Percentiles rank a stretch among this genome's conserved stretches.
These are phyloP conservation scores for Pichia manshurica DNA, from an alignment of 805 yeast species.

Conservation along the genomic window DNA sequence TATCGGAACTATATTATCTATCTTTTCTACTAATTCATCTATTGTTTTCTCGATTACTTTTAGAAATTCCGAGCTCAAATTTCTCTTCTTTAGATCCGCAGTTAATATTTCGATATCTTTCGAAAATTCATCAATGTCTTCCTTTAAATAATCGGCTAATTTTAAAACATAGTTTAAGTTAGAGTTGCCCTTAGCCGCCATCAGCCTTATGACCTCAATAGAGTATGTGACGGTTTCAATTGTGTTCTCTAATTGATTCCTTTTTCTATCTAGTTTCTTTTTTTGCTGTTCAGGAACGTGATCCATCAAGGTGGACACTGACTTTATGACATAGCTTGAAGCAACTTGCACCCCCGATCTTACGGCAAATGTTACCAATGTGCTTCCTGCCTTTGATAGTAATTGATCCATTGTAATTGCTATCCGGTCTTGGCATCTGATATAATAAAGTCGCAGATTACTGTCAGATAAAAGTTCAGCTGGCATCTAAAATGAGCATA, in stretches of 20 bases:
- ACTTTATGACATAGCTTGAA: slow-evolving; percentile 63
- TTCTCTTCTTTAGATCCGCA: slow-evolving; percentile 20
- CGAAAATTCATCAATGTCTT: slow-evolving; percentile 55
- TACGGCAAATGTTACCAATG: slow-evolving; percentile 75
- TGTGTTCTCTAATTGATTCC: slow-evolving; percentile 46
- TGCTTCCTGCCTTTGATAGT: slow-evolving; percentile 55
- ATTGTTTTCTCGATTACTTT: slow-evolving; percentile 46
- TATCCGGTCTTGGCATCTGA: not conserved
- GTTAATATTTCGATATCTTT: slow-evolving; percentile 38
- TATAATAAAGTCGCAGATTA: too few relatives aligned
- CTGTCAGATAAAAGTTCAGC: too few relatives aligned
- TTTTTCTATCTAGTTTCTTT: slow-evolving; percentile 19
- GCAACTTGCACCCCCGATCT: slow-evolving; percentile 72
- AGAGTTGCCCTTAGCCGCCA: slow-evolving; percentile 58
- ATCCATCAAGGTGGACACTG: slow-evolving; percentile 52
- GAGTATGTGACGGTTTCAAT: slow-evolving; percentile 59
- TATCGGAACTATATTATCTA: slow-evolving; percentile 66
- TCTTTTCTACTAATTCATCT: slow-evolving; percentile 40
- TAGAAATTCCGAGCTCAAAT: slow-evolving; percentile 29
- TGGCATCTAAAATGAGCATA: too few relatives aligned
- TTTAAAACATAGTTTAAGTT: slow-evolving; percentile 48
- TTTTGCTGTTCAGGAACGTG: slow-evolving; percentile 47
- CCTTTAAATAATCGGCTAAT: slow-evolving; percentile 49
- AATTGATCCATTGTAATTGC: slow-evolving; percentile 36
- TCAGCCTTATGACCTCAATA: slow-evolving; percentile 58